phyloP scores from a whole-genome alignment of 2,329 filamentous ascomycete species.

The Penicillium decumbens region DNA sequence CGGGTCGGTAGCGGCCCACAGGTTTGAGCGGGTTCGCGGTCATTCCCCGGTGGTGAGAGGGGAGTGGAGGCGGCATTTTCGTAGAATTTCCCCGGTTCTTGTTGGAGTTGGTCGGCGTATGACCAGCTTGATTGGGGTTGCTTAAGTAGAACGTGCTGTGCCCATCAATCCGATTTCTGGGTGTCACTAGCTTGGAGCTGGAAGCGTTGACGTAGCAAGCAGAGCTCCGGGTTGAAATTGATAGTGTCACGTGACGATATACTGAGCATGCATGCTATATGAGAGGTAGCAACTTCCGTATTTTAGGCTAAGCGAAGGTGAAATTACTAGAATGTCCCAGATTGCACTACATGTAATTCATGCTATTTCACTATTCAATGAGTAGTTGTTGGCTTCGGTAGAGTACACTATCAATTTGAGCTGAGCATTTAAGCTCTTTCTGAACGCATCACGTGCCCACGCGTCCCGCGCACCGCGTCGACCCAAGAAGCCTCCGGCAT shows the following conservation, averaged over 20 bases:
- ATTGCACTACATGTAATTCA: neutral
- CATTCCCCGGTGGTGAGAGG: slow-evolving; percentile 60
- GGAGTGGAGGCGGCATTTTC: slow-evolving; percentile 44
- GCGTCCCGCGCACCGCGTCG: slow-evolving; percentile 20
- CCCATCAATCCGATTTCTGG: neutral
- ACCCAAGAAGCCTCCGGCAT: neutral
- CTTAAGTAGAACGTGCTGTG: neutral
- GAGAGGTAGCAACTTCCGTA: neutral
- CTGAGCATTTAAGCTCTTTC: neutral
- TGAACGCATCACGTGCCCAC: slow-evolving; percentile 21
- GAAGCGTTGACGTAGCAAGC: slow-evolving; percentile 5
- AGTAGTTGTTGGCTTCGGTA: neutral
- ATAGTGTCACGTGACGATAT: slow-evolving; percentile 48
- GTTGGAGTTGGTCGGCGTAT: neutral
- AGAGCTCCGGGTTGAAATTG: slow-evolving; percentile 45
- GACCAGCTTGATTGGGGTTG: neutral
- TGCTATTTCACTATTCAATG: neutral
- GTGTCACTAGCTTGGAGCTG: neutral
- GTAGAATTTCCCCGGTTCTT: neutral
- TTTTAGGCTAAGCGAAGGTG: neutral
- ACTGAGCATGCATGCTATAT: neutral
- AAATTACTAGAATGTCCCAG: neutral
- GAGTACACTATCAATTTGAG: neutral
- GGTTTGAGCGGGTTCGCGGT: slow-evolving; percentile 83
- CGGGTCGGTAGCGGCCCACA: slow-evolving; percentile 70